These are phyloP conservation scores for Knufia fluminis DNA, from an alignment of 2,329 filamentous ascomycete species.

Conservation along the genomic window DNA sequence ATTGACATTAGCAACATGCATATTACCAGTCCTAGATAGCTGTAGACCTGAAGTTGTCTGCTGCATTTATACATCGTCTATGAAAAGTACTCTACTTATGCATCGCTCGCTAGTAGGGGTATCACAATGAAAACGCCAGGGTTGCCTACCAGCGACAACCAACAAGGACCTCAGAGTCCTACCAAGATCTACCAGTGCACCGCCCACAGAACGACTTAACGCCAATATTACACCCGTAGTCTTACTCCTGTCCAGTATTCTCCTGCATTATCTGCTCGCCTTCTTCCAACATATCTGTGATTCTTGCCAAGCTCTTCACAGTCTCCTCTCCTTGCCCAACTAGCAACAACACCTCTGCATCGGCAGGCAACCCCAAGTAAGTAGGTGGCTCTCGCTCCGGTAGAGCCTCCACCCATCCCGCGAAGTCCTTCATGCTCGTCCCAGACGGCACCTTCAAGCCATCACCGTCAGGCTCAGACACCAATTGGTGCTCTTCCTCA, in stretches of 20 bases:
- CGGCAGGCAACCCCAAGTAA: conserved; percentile 84
- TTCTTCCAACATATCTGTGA: conserved; percentile 83
- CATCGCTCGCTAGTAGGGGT: conserved; percentile 2
- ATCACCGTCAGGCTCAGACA: conserved; percentile 54
- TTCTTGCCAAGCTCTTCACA: conserved; percentile 72
- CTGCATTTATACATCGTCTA: conserved; percentile 9
- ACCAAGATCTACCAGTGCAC: no score
- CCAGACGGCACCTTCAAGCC: conserved; percentile 67
- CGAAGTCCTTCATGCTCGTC: conserved; percentile 77
- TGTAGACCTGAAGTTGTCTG: neutral
- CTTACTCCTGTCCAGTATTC: conserved; percentile 37
- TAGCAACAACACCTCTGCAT: conserved; percentile 90
- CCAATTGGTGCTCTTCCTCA: conserved; percentile 83
- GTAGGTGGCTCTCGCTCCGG: conserved; percentile 94
- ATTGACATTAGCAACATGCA: no score
- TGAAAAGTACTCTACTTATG: neutral
- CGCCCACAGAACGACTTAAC: neutral
- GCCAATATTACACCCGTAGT: neutral
- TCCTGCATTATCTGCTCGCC: conserved; percentile 74
- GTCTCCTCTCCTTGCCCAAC: conserved; percentile 79
- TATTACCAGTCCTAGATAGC: no score
- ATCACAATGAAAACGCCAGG: conserved; percentile 10
- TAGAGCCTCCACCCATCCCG: conserved; percentile 79
- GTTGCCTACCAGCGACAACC: neutral
- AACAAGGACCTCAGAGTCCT: neutral